Percentiles rank a stretch among this genome's conserved stretches.
phyloP scores from a whole-genome alignment of 495 filamentous ascomycete species.

The Lindgomyces ingoldianus region DNA sequence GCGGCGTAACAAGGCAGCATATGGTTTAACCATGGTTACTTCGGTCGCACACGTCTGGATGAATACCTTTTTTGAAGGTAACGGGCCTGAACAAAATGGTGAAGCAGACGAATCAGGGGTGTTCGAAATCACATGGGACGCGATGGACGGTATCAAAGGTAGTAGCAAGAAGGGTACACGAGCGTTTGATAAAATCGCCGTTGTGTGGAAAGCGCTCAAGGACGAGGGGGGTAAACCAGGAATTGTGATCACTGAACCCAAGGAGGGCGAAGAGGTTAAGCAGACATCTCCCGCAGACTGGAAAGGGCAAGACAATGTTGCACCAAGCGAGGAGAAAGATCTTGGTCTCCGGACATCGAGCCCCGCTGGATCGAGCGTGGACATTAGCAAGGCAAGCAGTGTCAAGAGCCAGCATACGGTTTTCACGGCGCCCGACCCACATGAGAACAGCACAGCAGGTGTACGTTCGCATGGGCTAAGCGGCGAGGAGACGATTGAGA shows the following conservation, averaged over 20 bases:
- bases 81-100: constrained; percentile 65
- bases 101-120: constrained; percentile 55
- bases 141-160: constrained; percentile 77
- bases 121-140: constrained; percentile 66
- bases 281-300: constrained; percentile 71
- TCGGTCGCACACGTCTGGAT: constrained; percentile 95
- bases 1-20: constrained; percentile 71
- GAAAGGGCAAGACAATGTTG: constrained; percentile 51
- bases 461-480: constrained; percentile 37
- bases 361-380: constrained; percentile 53
- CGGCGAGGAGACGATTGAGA: constrained; percentile 24
- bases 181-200: constrained; percentile 79
- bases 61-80: constrained; percentile 89
- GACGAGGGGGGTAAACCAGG: constrained; percentile 31
- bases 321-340: constrained; percentile 50
- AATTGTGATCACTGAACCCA: constrained; percentile 41
- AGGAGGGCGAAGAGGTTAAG: constrained; percentile 60
- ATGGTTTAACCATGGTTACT: constrained; percentile 86
- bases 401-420: constrained; percentile 36
- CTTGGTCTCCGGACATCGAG: constrained; percentile 66
- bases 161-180: constrained; percentile 74
- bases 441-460: constrained; percentile 34
- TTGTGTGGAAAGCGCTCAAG: constrained; percentile 68
- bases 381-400: constrained; percentile 67
- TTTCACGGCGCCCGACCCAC: constrained; percentile 26